Percentiles rank a stretch among this genome's conserved stretches.
phyloP scores from a whole-genome alignment of 2,329 filamentous ascomycete genomes.

The Zarea fungicola region DNA sequence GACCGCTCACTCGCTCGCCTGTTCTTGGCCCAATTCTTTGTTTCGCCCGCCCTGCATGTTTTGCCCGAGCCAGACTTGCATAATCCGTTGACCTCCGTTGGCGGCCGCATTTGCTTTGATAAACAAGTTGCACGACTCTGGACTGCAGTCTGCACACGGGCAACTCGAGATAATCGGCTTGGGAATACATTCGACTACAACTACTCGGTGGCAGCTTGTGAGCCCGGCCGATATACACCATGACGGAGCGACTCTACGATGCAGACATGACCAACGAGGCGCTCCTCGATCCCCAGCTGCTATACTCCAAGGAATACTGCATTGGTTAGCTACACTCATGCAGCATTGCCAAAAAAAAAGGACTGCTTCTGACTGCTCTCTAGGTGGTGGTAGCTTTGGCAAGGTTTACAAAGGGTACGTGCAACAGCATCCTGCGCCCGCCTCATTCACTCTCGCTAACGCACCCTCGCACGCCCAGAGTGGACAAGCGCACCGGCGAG shows the following conservation, averaged over 20 bases:
- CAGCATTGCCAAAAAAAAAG: not conserved
- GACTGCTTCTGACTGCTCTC: not conserved
- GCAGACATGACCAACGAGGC: conserved; percentile 45
- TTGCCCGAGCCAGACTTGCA: conserved; percentile 1
- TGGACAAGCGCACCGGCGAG: conserved; percentile 88
- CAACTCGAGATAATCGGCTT: too few species aligned
- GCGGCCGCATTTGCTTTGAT: not conserved
- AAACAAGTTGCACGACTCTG: not conserved
- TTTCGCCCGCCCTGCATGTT: conserved; percentile 4
- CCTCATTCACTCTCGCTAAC: conserved; percentile 13
- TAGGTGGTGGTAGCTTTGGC: conserved; percentile 94
- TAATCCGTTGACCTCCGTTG: not conserved
- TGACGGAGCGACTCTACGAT: conserved; percentile 46
- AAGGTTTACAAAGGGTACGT: conserved; percentile 95
- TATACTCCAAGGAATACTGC: conserved; percentile 91
- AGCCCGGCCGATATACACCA: conserved; percentile 23
- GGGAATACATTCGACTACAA: too few species aligned
- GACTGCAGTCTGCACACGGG: too few species aligned
- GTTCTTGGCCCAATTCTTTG: not conserved
- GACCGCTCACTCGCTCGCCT: not conserved
- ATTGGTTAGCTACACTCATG: conserved; percentile 71
- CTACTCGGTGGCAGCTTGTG: too few species aligned
- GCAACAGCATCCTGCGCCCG: not conserved
- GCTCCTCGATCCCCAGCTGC: conserved; percentile 72
- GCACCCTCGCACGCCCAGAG: too few species aligned